A percentile compares a stretch with the other conserved stretches of the same genome.
These are phyloP conservation scores for Pichia kluyveri DNA, from an alignment of 805 yeast species.

Conservation along the genomic window DNA sequence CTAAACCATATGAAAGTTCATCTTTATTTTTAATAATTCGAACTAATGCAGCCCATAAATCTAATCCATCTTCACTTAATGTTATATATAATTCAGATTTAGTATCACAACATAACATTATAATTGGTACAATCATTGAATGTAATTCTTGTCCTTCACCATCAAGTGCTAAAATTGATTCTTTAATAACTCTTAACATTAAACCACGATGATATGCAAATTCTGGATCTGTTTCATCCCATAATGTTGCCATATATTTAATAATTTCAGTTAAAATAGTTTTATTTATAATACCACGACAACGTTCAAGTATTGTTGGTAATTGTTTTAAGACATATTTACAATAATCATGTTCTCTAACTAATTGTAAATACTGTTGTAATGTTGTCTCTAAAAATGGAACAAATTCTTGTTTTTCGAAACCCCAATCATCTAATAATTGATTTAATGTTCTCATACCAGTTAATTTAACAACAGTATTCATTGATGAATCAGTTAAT, in stretches of 20 bases:
- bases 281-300: conserved; percentile 53
- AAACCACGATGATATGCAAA: conserved; percentile 12
- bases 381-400: conserved; percentile 41
- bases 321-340: conserved; percentile 63
- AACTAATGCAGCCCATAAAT: conserved; percentile 66
- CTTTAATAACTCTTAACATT: conserved; percentile 46
- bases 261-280: conserved; percentile 44
- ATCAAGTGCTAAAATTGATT: conserved; percentile 48
- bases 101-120: conserved; percentile 53
- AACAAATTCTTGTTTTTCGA: conserved; percentile 55
- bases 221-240: conserved; percentile 49
- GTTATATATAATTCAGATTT: conserved; percentile 45
- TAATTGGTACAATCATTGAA: conserved; percentile 55
- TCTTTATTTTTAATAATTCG: conserved; percentile 44
- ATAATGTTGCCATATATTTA: conserved; percentile 54
- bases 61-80: conserved; percentile 79
- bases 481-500: conserved; percentile 29
- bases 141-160: conserved; percentile 38
- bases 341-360: conserved; percentile 54
- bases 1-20: conserved; percentile 29
- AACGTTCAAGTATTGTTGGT: conserved; percentile 50
- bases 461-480: conserved; percentile 72
- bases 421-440: conserved; percentile 81
- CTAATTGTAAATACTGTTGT: not conserved
- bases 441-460: conserved; percentile 61